A percentile compares a stretch with the other conserved stretches of the same genome.
Conservation (phyloP, 2,329 filamentous ascomycete species). For the Aureobasidium namibiae region DNA sequence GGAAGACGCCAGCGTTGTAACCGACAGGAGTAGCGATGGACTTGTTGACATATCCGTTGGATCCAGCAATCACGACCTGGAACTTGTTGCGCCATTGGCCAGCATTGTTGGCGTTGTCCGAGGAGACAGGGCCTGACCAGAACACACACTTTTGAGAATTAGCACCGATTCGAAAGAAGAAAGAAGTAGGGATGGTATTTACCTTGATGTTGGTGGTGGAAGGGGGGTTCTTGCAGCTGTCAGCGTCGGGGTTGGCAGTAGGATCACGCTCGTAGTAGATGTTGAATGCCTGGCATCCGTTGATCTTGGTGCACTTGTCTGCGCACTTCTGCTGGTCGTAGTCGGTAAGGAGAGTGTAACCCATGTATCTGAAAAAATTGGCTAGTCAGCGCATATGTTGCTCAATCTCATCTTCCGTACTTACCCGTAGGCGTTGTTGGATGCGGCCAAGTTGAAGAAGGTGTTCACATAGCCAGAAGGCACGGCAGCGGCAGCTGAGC, state of each 20-base stretch:
- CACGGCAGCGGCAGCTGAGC: slow-evolving; percentile 16
- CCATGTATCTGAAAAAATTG: slow-evolving; percentile 21
- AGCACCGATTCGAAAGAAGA: too few species aligned
- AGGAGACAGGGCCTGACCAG: slow-evolving; percentile 25
- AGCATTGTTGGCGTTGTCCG: slow-evolving; percentile 25
- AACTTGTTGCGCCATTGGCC: slow-evolving; percentile 29
- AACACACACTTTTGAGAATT: slow-evolving; percentile 27
- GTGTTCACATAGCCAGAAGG: slow-evolving; percentile 16
- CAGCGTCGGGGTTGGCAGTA: slow-evolving; percentile 23
- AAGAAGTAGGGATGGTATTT: too few species aligned
- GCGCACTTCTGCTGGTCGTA: slow-evolving; percentile 14
- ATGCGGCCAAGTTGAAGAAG: slow-evolving; percentile 10
- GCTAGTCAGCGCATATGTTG: too few species aligned
- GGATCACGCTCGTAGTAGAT: slow-evolving; percentile 29
- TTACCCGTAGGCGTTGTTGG: slow-evolving; percentile 16
- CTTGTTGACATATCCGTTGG: slow-evolving; percentile 29
- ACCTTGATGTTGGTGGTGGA: too few species aligned
- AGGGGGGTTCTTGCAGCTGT: slow-evolving; percentile 26
- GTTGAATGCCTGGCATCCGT: slow-evolving; percentile 17
- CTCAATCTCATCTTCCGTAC: too few species aligned
- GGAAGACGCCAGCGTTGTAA: slow-evolving; percentile 23
- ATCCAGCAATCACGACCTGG: slow-evolving; percentile 36
- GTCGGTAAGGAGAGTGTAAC: slow-evolving; percentile 14
- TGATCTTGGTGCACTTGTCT: slow-evolving; percentile 14
- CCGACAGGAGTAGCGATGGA: slow-evolving; percentile 20